These are phyloP conservation scores for Spirogloea muscicola DNA, from an alignment of 139 green algal species.

Conservation along the genomic window DNA sequence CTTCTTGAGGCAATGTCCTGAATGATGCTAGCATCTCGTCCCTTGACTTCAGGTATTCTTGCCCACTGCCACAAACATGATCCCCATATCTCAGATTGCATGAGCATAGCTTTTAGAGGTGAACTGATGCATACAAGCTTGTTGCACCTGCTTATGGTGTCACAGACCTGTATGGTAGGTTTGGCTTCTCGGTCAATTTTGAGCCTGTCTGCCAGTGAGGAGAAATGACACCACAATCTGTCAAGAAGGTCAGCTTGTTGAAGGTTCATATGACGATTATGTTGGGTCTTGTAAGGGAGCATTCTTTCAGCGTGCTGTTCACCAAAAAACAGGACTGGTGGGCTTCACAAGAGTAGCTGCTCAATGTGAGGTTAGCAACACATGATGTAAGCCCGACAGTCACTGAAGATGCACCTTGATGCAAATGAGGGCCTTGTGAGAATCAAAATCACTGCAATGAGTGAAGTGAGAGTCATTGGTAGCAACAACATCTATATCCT, in stretches of 20 bases:
- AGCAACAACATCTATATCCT: slow-evolving; percentile 37
- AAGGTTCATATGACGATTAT: no score
- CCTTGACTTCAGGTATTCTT: slow-evolving; percentile 7
- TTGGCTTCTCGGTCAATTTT: no score
- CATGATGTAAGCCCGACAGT: background rate
- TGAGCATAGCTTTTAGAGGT: background rate
- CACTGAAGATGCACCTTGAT: slow-evolving; percentile 29
- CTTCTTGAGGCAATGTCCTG: background rate
- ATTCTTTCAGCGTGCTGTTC: no score
- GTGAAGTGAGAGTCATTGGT: slow-evolving; percentile 47
- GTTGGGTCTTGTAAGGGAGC: no score
- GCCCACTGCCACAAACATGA: background rate
- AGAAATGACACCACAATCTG: background rate
- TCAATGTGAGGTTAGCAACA: background rate
- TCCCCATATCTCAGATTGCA: background rate
- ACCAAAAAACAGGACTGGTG: background rate
- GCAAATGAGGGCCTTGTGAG: slow-evolving; percentile 24
- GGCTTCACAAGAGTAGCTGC: background rate
- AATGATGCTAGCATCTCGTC: background rate
- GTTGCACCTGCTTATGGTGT: background rate
- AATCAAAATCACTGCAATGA: background rate
- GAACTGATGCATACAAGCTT: background rate
- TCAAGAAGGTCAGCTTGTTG: background rate
- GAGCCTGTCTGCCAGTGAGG: no score
- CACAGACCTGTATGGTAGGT: no score